Conservation (phyloP, 2,329 filamentous ascomycete species). For the Atkinsonella hypoxylon region DNA sequence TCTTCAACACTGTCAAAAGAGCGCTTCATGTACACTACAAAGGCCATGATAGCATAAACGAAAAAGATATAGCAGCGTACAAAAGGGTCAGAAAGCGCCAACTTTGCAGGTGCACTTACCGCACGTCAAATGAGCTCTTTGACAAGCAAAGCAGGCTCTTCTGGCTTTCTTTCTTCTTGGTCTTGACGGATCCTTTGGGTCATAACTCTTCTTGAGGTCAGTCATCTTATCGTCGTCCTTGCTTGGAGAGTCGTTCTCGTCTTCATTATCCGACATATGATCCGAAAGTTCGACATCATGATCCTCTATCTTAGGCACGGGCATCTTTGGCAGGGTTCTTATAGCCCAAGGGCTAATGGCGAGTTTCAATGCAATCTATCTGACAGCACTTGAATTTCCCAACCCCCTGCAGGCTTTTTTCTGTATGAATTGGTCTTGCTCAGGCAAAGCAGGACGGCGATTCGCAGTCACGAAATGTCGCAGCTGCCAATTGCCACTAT, state of each 20-base stretch:
- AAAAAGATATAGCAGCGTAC: too few relatives aligned
- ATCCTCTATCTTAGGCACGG: slow-evolving; percentile 37
- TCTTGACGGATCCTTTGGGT: slow-evolving; percentile 81
- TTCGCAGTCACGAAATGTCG: background rate
- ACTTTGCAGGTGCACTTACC: slow-evolving; percentile 51
- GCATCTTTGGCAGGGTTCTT: slow-evolving; percentile 41
- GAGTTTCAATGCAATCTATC: background rate
- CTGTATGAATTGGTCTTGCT: slow-evolving; percentile 3
- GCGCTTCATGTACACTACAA: too few relatives aligned
- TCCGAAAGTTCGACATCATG: slow-evolving; percentile 44
- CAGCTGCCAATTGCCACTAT: slow-evolving; percentile 2
- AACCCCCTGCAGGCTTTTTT: slow-evolving; percentile 2
- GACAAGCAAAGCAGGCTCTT: slow-evolving; percentile 91
- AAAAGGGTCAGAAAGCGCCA: too few relatives aligned
- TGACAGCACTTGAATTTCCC: background rate
- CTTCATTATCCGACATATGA: slow-evolving; percentile 46
- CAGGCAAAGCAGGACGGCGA: slow-evolving; percentile 20
- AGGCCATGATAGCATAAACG: too few relatives aligned
- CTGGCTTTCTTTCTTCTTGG: slow-evolving; percentile 92
- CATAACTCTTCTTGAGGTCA: slow-evolving; percentile 54
- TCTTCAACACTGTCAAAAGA: too few relatives aligned
- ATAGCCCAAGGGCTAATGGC: slow-evolving; percentile 21
- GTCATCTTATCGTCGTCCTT: slow-evolving; percentile 39
- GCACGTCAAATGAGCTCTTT: slow-evolving; percentile 93
- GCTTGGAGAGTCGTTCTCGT: slow-evolving; percentile 36